Evolutionary conservation across 2,329 filamentous ascomycete genomes (phyloP).

Genomic region (Shiraia bambusicola): DNA sequence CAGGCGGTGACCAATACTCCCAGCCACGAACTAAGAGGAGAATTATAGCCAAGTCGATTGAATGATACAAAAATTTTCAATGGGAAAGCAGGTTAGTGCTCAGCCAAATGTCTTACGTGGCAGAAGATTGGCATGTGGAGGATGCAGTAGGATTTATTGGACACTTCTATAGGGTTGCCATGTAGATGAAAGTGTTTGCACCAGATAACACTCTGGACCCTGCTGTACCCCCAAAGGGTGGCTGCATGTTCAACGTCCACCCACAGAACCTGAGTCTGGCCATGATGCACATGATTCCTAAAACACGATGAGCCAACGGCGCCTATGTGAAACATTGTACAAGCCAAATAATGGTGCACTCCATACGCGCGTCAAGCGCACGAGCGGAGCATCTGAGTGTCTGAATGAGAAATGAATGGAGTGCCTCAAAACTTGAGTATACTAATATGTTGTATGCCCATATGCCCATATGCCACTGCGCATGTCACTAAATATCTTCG

Average conservation of each 20-base stretch:
- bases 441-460: too few species aligned
- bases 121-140: not conserved
- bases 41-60: too few species aligned
- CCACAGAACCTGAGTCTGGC: not conserved
- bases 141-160: not conserved
- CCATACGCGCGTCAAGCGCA: constrained; percentile 8
- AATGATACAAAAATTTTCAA: too few species aligned
- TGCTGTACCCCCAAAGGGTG: not conserved
- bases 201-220: not conserved
- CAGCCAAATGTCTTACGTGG: not conserved
- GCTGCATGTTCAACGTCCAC: not conserved
- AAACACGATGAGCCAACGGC: constrained; percentile 6
- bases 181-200: constrained; percentile 8
- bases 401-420: not conserved
- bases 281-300: constrained; percentile 5
- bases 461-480: too few species aligned
- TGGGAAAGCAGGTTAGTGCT: too few species aligned
- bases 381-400: not conserved
- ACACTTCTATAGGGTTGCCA: not conserved
- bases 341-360: constrained; percentile 2
- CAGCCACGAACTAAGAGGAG: too few species aligned
- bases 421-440: not conserved
- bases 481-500: too few species aligned
- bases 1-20: too few species aligned
- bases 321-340: constrained; percentile 16